Evolutionary conservation across 2,329 filamentous ascomycete species (phyloP).

Genomic region (Colletotrichum orchidophilum): DNA sequence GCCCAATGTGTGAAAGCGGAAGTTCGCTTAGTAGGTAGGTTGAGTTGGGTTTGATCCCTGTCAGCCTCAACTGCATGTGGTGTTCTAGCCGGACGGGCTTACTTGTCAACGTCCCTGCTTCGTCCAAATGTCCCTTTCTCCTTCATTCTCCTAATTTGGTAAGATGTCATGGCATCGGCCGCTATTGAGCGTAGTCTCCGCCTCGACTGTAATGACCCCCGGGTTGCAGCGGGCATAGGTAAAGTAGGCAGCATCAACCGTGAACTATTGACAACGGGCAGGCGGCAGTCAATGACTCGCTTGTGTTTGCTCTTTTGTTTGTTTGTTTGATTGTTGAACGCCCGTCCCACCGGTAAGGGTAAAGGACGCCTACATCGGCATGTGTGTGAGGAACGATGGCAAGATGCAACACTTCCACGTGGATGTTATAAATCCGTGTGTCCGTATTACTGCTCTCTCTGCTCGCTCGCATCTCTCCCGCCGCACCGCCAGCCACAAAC

Average conservation of each 20-base stretch:
- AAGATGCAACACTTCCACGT: conserved; percentile 15
- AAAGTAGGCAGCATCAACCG: neutral
- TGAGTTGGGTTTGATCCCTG: too few relatives aligned
- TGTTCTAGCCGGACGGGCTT: too few relatives aligned
- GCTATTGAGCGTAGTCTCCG: conserved; percentile 1
- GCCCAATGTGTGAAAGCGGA: too few relatives aligned
- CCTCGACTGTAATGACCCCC: neutral
- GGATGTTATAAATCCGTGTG: conserved; percentile 12
- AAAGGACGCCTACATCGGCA: too few relatives aligned
- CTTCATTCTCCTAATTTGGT: neutral
- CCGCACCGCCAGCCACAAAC: conserved; percentile 18
- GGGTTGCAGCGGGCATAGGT: neutral
- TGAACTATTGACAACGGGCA: neutral
- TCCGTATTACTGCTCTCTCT: neutral
- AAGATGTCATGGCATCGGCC: neutral
- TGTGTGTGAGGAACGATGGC: neutral
- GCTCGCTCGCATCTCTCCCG: neutral
- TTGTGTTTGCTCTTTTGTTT: too few relatives aligned
- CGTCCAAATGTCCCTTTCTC: neutral
- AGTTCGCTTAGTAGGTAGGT: too few relatives aligned
- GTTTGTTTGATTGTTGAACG: too few relatives aligned
- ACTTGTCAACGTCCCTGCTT: too few relatives aligned
- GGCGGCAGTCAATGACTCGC: neutral
- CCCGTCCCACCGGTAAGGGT: too few relatives aligned
- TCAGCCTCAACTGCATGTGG: too few relatives aligned